Percentiles rank a stretch among this genome's conserved stretches.
Evolutionary conservation across 371 early-diverging fungal genomes (phyloP).

Genomic region (Paraphysoderma sedebokerense): DNA sequence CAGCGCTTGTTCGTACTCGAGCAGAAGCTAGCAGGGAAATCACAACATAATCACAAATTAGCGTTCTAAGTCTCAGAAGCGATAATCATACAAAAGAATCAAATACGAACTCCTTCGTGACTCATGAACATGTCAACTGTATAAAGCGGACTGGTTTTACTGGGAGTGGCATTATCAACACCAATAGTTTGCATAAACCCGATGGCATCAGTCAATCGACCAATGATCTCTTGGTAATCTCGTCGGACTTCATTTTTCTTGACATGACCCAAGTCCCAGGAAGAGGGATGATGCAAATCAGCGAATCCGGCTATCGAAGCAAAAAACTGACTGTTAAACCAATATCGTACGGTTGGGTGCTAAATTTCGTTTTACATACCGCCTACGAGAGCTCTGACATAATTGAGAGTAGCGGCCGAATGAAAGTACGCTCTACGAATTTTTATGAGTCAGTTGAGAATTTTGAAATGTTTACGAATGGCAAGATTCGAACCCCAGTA

Average conservation of each 20-base stretch:
- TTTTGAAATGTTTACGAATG: background rate
- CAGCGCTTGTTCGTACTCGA: constrained; percentile 76
- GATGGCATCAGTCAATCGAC: constrained; percentile 64
- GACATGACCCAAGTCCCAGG: constrained; percentile 83
- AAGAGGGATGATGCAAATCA: constrained; percentile 74
- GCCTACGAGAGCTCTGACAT: constrained; percentile 65
- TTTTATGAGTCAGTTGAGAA: background rate
- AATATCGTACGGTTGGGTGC: background rate
- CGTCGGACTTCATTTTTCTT: constrained; percentile 52
- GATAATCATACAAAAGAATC: background rate
- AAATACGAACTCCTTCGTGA: constrained; percentile 55
- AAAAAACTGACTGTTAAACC: background rate
- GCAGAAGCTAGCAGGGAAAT: too few relatives aligned
- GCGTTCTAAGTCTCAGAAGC: too few relatives aligned
- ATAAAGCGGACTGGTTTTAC: constrained; percentile 17
- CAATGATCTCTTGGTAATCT: constrained; percentile 79
- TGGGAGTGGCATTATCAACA: constrained; percentile 30
- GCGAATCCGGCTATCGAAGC: background rate
- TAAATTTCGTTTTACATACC: constrained; percentile 10
- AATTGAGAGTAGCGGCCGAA: constrained; percentile 92
- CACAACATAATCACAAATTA: too few relatives aligned
- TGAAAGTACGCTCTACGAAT: constrained; percentile 73
- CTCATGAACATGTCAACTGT: constrained; percentile 84
- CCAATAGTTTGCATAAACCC: constrained; percentile 86
- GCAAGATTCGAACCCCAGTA: constrained; percentile 40